A percentile compares a stretch with the other conserved stretches of the same genome.
phyloP scores from a whole-genome alignment of 352 stramenopile species.

The Phytophthora pluvialis region DNA sequence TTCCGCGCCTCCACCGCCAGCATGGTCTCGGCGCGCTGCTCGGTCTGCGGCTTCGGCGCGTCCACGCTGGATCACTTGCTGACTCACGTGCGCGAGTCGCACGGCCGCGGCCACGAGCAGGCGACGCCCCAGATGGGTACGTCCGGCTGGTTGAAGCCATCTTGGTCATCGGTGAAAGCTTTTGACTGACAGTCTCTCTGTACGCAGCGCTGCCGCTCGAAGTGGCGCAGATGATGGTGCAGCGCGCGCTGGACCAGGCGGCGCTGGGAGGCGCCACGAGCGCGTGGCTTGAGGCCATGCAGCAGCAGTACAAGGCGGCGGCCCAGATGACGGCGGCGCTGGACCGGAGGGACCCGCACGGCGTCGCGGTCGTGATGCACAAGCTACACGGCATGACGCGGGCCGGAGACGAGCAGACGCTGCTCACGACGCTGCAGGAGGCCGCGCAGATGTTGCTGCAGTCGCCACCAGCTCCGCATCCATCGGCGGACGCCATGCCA shows the following conservation, averaged over 20 bases:
- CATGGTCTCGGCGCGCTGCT: conserved; percentile 33
- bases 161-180: conserved; percentile 4
- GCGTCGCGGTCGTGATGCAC: conserved; percentile 43
- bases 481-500: conserved; percentile 8
- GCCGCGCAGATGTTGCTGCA: conserved; percentile 43
- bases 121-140: conserved; percentile 57
- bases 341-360: conserved; percentile 45
- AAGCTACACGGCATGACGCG: conserved; percentile 44
- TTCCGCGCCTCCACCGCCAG: conserved; percentile 23
- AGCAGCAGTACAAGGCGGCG: conserved; percentile 50
- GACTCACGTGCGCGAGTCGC: conserved; percentile 53
- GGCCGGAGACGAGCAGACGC: conserved; percentile 18
- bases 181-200: conserved; percentile 11
- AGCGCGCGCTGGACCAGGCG: conserved; percentile 54
- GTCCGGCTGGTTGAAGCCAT: conserved; percentile 27
- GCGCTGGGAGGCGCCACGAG: conserved; percentile 62
- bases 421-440: conserved; percentile 56
- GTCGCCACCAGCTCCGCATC: background rate
- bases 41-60: conserved; percentile 51
- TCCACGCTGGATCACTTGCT: conserved; percentile 58
- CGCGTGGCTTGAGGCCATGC: conserved; percentile 56
- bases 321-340: conserved; percentile 48
- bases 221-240: conserved; percentile 63
- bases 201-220: conserved; percentile 55
- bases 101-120: conserved; percentile 24